Conservation (phyloP, 768 basidiomycete genomes). For the Exidia glandulosa region DNA sequence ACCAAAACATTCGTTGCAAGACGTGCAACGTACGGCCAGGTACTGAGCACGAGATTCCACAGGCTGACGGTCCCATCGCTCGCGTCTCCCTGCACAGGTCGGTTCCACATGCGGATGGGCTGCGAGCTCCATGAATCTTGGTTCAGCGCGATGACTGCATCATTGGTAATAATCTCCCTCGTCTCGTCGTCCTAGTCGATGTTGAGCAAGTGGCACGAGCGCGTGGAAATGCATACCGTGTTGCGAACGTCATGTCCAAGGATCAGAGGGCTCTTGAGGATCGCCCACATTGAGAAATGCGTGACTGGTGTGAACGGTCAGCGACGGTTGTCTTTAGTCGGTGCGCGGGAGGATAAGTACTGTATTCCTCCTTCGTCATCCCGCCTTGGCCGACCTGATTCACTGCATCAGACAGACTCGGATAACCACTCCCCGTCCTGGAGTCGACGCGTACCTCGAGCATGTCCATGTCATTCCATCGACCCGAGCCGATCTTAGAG, state of each 20-base stretch:
- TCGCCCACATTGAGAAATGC: constrained; percentile 17
- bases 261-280: constrained; percentile 19
- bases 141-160: constrained; percentile 13
- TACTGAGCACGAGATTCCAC: too few relatives aligned
- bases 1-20: too few relatives aligned
- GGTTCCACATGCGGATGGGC: neutral
- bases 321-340: neutral
- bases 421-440: neutral
- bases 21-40: too few relatives aligned
- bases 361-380: constrained; percentile 1
- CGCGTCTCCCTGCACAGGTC: too few relatives aligned
- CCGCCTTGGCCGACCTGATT: neutral
- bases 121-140: constrained; percentile 8
- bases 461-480: constrained; percentile 12
- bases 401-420: neutral
- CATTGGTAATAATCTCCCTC: constrained; percentile 12
- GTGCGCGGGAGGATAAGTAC: neutral
- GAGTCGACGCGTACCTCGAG: constrained; percentile 1
- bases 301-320: neutral
- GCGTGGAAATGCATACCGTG: constrained; percentile 7
- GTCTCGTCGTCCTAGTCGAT: constrained; percentile 6
- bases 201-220: neutral
- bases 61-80: too few relatives aligned
- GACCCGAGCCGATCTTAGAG: constrained; percentile 8
- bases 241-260: constrained; percentile 15